Evolutionary conservation across 208 protist genomes (phyloP).

Genomic region (Acanthamoeba comandoni): DNA sequence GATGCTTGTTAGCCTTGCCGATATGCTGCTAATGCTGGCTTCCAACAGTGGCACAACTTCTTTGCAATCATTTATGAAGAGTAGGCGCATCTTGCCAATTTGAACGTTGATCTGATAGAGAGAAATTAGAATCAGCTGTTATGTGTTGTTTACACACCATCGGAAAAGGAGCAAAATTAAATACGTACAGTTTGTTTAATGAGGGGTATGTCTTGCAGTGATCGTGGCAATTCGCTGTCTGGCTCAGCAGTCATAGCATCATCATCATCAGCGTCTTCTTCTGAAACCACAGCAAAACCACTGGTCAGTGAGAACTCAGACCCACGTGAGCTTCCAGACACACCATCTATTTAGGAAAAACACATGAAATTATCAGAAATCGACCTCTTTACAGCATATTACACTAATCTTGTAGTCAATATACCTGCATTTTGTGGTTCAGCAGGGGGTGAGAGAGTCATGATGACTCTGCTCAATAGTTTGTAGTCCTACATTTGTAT

Average conservation of each 20-base stretch:
- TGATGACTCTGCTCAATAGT: constrained; percentile 35
- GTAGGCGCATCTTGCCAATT: constrained; percentile 43
- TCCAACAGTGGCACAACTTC: constrained; percentile 51
- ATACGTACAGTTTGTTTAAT: constrained; percentile 15
- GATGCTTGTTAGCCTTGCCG: constrained; percentile 32
- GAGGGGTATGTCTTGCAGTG: constrained; percentile 33
- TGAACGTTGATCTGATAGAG: constrained; percentile 44
- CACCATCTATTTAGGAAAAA: too few relatives aligned
- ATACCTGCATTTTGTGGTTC: neutral
- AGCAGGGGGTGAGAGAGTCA: constrained; percentile 7
- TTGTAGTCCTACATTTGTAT: constrained; percentile 5
- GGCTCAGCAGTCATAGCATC: too few relatives aligned
- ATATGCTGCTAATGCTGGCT: constrained; percentile 17
- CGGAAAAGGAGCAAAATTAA: neutral
- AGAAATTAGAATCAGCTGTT: too few relatives aligned
- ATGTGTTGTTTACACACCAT: too few relatives aligned
- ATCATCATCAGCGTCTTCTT: too few relatives aligned
- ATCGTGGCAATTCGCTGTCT: neutral
- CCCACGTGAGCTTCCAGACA: too few relatives aligned
- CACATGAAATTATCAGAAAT: too few relatives aligned
- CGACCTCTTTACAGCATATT: too few relatives aligned
- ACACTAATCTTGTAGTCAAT: too few relatives aligned
- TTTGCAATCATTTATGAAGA: constrained; percentile 72
- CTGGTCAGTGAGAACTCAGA: too few relatives aligned
- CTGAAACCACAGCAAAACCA: too few relatives aligned